Evolutionary conservation across 345 rosid genomes (phyloP).

Genomic region (Eucalyptus paniculata): DNA sequence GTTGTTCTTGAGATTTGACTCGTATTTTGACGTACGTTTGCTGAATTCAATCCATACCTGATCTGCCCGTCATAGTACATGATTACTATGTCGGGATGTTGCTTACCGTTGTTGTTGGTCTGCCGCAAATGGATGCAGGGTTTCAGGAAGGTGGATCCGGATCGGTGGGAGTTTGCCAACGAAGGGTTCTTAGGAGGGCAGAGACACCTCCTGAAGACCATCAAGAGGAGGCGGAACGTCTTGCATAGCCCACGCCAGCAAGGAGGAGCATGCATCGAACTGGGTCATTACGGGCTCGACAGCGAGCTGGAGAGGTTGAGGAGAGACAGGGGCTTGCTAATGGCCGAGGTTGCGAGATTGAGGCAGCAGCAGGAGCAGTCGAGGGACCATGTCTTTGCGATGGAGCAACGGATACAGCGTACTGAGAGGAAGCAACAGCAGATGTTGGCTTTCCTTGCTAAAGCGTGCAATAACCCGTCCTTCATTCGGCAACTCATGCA

Average conservation of each 20-base stretch:
- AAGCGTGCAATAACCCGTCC: conserved; percentile 40
- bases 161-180: conserved; percentile 84
- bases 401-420: conserved; percentile 37
- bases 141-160: conserved; percentile 80
- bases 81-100: neutral
- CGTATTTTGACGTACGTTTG: neutral
- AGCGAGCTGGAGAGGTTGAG: conserved; percentile 49
- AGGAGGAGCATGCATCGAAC: conserved; percentile 45
- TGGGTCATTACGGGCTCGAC: conserved; percentile 60
- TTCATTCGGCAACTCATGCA: conserved; percentile 37
- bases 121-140: conserved; percentile 33
- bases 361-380: conserved; percentile 69
- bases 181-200: conserved; percentile 91
- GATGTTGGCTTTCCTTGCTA: conserved; percentile 66
- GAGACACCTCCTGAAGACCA: conserved; percentile 60
- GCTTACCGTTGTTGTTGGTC: neutral
- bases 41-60: neutral
- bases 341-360: conserved; percentile 43
- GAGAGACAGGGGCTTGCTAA: conserved; percentile 41
- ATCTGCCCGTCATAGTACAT: neutral
- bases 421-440: conserved; percentile 72
- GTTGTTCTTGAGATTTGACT: neutral
- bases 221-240: conserved; percentile 57
- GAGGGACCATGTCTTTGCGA: conserved; percentile 20
- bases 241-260: conserved; percentile 16